phyloP scores from a whole-genome alignment of 495 filamentous ascomycete species.

The Bombardia bombarda region DNA sequence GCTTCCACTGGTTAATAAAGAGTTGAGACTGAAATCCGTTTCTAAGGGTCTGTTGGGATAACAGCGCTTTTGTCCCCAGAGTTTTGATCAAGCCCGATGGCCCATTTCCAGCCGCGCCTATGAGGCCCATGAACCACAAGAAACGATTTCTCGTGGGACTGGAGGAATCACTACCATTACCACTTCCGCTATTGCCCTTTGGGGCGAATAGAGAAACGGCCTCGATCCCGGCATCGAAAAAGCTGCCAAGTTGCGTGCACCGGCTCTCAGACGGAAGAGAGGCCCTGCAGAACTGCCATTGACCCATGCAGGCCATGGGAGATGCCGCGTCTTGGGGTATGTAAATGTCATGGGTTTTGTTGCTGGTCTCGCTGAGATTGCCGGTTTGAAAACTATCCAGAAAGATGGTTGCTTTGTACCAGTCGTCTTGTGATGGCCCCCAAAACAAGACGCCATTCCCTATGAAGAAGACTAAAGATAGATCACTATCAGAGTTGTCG shows the following conservation, averaged over 20 bases:
- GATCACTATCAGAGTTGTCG: neutral
- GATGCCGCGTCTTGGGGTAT: neutral
- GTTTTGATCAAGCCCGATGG: neutral
- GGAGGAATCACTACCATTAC: neutral
- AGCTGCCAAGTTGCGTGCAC: neutral
- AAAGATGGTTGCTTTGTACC: slow-evolving; percentile 1
- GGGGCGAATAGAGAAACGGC: neutral
- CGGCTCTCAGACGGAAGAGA: neutral
- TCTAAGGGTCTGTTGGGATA: neutral
- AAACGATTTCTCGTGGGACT: too few relatives aligned
- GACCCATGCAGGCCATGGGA: slow-evolving; percentile 1
- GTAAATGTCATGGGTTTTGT: neutral
- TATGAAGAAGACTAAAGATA: neutral
- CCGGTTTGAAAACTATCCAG: neutral
- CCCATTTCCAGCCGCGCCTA: neutral
- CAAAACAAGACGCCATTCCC: neutral
- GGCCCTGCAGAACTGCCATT: slow-evolving; percentile 6
- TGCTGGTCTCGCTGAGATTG: neutral
- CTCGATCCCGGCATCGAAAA: neutral
- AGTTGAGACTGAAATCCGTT: neutral
- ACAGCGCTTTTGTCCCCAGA: neutral
- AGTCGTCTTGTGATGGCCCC: neutral
- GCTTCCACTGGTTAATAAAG: slow-evolving; percentile 5
- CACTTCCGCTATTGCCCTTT: neutral
- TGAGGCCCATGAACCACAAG: neutral